Evolutionary conservation across 179 eudicot genomes (phyloP), one percentile per base, ranked within the genome.

Genomic region (Patellifolia procumbens): DNA sequence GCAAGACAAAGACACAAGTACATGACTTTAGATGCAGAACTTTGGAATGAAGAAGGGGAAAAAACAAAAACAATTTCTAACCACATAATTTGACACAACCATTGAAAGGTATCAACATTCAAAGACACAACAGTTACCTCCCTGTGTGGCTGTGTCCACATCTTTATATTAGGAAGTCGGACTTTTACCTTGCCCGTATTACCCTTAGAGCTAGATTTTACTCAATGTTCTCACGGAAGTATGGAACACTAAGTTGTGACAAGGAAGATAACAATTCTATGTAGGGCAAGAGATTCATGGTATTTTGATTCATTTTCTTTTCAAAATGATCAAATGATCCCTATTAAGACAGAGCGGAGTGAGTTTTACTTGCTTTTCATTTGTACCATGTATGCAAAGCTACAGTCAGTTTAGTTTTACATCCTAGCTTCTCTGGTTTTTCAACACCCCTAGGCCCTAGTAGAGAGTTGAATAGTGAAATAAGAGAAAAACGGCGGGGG

Each of bases 361-460:
- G 58, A n/a, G 9, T 7, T 4, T 31, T 19, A 58, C 29, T 39
- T 37, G 8, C 28, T 65, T 11, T 65, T 63, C 20, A 13, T 32
- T 45, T 45, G 48, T 51, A n/a, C n/a, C n/a, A n/a, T n/a, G n/a
- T n/a, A 49, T 8, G 59, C 52, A 75, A 35, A 66, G 52, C 65
- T 75, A 75, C 26, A 65, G 26, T 4, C n/a, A 37, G 8, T 24
- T 42, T 16, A 39, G 26, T 3, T 37, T 9, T 31, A 35, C 7
- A 75, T 5, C 24, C 24, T 66, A 22, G 16, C 49, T 28, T 8
- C 49, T 66, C 3, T 39, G 10, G 7, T 10, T 28, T 22, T 39
- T 19, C 8, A 66, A 66, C 31, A n/a, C 48, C 51, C 29, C 39
- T n/a, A 39, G 43, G 5, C 6, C 6, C 43, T 39, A 37, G 19